These are phyloP conservation scores for Triangularia verruculosa DNA, from an alignment of 2,329 filamentous ascomycete species.

Conservation along the genomic window DNA sequence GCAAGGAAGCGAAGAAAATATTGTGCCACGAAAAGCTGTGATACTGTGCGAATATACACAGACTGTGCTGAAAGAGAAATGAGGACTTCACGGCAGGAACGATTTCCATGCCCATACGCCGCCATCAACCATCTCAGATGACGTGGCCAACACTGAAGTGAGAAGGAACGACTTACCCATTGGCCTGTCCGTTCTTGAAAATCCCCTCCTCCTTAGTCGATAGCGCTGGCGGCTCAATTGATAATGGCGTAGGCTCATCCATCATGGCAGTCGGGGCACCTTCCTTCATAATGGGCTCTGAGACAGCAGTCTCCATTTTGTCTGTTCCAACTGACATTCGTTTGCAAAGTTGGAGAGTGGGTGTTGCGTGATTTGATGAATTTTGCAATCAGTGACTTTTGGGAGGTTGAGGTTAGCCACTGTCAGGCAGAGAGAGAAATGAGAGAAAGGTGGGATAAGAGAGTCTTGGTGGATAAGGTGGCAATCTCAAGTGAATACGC, in stretches of 20 bases:
- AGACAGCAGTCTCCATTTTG: conserved; percentile 9
- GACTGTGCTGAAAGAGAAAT: neutral
- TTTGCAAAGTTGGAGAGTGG: neutral
- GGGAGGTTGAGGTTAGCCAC: neutral
- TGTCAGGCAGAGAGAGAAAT: neutral
- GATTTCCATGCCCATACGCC: neutral
- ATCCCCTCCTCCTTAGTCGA: neutral
- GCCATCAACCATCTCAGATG: neutral
- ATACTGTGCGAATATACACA: neutral
- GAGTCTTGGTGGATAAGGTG: neutral
- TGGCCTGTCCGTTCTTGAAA: conserved; percentile 8
- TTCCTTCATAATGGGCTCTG: conserved; percentile 2
- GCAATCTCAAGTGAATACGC: neutral
- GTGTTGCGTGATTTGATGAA: neutral
- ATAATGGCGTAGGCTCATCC: neutral
- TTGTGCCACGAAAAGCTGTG: neutral
- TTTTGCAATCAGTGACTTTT: neutral
- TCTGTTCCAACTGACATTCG: neutral
- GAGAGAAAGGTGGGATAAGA: neutral
- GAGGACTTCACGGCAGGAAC: neutral
- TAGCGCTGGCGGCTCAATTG: conserved; percentile 2
- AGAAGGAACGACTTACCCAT: conserved; percentile 16
- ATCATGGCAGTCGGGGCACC: neutral
- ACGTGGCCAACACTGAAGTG: neutral
- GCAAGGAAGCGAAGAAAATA: neutral